Evolutionary conservation across 2,329 filamentous ascomycete genomes (phyloP).

Genomic region (Colletotrichum shisoi): DNA sequence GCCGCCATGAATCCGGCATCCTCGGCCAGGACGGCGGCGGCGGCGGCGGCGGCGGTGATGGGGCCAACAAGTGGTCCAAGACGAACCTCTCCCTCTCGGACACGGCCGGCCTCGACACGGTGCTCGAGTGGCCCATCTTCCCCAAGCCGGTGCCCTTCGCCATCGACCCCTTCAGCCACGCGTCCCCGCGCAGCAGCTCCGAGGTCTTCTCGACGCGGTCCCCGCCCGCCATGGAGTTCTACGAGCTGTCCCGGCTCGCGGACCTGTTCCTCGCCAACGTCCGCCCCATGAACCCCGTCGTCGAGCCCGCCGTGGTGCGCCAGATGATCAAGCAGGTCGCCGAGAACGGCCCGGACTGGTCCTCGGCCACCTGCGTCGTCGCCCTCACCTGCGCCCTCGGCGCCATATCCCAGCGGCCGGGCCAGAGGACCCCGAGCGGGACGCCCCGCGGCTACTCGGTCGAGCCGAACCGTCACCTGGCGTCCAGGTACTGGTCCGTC

Average conservation of each 20-base stretch:
- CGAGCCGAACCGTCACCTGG: slow-evolving; percentile 34
- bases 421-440: slow-evolving; percentile 32
- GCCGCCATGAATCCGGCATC: slow-evolving; percentile 1
- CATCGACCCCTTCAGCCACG: slow-evolving; percentile 28
- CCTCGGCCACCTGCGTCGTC: slow-evolving; percentile 36
- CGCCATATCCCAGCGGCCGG: slow-evolving; percentile 34
- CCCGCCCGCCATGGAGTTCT: slow-evolving; percentile 34
- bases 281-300: slow-evolving; percentile 34
- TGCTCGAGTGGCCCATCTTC: slow-evolving; percentile 36
- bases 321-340: slow-evolving; percentile 37
- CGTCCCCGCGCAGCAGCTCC: slow-evolving; percentile 11
- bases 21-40: slow-evolving; percentile 12
- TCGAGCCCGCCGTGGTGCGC: slow-evolving; percentile 25
- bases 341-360: slow-evolving; percentile 40
- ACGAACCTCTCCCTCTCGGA: slow-evolving; percentile 18
- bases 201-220: slow-evolving; percentile 29
- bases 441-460: slow-evolving; percentile 34
- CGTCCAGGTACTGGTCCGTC: slow-evolving; percentile 36
- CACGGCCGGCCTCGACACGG: slow-evolving; percentile 35
- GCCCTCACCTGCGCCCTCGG: slow-evolving; percentile 36
- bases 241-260: slow-evolving; percentile 30
- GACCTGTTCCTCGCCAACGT: slow-evolving; percentile 33
- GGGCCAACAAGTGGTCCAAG: slow-evolving; percentile 4
- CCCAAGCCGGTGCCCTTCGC: slow-evolving; percentile 37
- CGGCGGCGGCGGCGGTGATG: slow-evolving; percentile 6